Base-by-base conservation (phyloP, 495 filamentous ascomycete genomes). In the Copromyces sp. region DNA sequence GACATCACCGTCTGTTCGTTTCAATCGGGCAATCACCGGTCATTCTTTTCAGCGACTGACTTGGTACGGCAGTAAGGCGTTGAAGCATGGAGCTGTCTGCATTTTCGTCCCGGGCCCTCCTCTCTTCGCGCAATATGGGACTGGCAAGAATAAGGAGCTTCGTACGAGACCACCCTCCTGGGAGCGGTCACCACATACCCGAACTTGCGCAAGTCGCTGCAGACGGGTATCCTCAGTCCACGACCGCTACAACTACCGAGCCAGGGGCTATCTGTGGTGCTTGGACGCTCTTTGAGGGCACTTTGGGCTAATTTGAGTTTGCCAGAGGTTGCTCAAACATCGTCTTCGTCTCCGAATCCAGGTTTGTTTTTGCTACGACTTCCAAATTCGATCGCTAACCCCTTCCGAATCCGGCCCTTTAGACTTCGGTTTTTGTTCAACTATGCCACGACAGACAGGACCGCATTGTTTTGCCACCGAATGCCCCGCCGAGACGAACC, bases 371-470 rank as follows among this genome's bases (percentile, higher is more conserved):
- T 61, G 70, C 74, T 71, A 68, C 68, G 59, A 70, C 32, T 73
- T 77, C 80, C 77, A 69, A 45, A 77, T 81, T 74, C 69, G 80
- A 75, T 77, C 72, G 78, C 77, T 81, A 77, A 80, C 65, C 72
- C 68, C 61, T 76, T 75, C 80, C 77, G 45, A 71, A 78, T 77
- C 39, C 72, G 76, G 74, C 12, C 45, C 73, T 61, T 44, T 40
- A 77, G 69, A 71, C 68, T 77, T 71, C 39, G 65, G 71, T 44
- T 40, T 73, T 69, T 75, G 72, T 74, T 73, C 70, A 74, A 73
- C 73, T 76, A 69, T 69, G 39, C 47, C 73, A 77, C 78, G 65
- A 69, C 77, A 78, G 69, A 59, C 44, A 74, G 71, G 70, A 42
- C 74, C 74, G 71, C 71, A 37, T 70, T 20, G 44, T 68, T 69